Evolutionary conservation across 2,329 filamentous ascomycete species (phyloP), one percentile per base, ranked within the genome.

Genomic region (Apiospora hydei): DNA sequence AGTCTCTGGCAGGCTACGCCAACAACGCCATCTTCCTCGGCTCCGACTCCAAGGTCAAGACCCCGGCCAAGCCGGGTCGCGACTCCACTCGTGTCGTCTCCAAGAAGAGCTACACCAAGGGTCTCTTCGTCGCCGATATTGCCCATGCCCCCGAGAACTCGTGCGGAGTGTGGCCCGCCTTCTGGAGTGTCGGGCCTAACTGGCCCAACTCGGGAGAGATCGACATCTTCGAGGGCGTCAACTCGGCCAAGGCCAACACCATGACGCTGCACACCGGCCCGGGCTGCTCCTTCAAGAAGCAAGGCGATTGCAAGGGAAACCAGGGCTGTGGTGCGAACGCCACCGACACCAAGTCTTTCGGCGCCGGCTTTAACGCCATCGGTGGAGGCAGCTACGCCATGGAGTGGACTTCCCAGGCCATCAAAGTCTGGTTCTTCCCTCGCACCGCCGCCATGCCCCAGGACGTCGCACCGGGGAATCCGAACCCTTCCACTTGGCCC

Each of bases 361-460:
- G 93, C 18, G 84, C 88, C 38, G 89, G 88, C 8, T 95, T 97
- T 85, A 96, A 96, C 82, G 84, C 84, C 34, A 87, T 83, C 44
- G 87, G 88, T 13, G 93, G 93, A 34, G 93, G 93, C 51, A 86
- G 95, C 66, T 95, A 93, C 77, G 92, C 90, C 46, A 89, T 92
- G 71, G 91, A 95, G 81, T 97, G 95, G 93, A 94, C 92, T 1
- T 86, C 88, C 43, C 80, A 88, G 0, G 86, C 86, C 74, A 96
- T 98, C 81, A 88, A 88, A 53, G 87, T 97, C 75, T 98, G 91
- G 89, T 96, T 94, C 87, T 98, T 97, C 83, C 86, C 91, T 0
- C 91, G 93, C 41, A 75, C 70, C 73, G 81, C 81, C 74, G 80
- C 80, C 18, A 89, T 95, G 72, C 94, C 93, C 0, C 77, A 81